phyloP scores from a whole-genome alignment of 179 eudicot species.

The Silene vulgaris region DNA sequence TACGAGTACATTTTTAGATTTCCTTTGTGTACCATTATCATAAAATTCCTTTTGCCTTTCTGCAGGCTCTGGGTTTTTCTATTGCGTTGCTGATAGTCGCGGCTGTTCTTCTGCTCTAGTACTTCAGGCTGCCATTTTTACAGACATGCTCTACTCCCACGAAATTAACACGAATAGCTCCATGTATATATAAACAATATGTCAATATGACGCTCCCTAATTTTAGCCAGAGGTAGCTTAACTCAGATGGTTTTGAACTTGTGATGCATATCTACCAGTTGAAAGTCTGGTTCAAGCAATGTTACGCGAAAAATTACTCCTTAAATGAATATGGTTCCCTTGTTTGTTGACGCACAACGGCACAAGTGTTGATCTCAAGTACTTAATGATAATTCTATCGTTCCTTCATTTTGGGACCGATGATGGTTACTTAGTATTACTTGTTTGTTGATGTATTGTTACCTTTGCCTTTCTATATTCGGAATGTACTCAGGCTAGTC shows the following conservation, averaged over 20 bases:
- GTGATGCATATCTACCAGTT: conserved; percentile 12
- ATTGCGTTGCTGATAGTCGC: conserved; percentile 29
- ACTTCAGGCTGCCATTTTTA: background rate
- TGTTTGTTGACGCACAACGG: conserved; percentile 1
- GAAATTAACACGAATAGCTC: conserved; percentile 4
- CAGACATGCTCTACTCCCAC: background rate
- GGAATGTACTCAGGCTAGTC: background rate
- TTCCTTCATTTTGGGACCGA: background rate
- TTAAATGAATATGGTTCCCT: background rate
- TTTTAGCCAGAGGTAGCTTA: conserved; percentile 1
- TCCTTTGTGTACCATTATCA: background rate
- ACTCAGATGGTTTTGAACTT: background rate
- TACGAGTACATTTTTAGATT: too few species aligned
- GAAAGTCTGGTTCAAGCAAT: conserved; percentile 7
- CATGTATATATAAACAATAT: conserved; percentile 1
- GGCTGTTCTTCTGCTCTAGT: conserved; percentile 35
- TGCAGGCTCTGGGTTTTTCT: conserved; percentile 45
- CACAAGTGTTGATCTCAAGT: too few species aligned
- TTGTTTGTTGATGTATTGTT: background rate
- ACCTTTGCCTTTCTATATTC: background rate
- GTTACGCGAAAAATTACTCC: background rate
- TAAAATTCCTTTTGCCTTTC: background rate
- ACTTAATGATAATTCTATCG: background rate
- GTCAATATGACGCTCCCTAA: conserved; percentile 8
- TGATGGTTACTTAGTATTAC: background rate